Base-by-base conservation (phyloP, 2,329 filamentous ascomycete genomes). In the Penicillium sp. region DNA sequence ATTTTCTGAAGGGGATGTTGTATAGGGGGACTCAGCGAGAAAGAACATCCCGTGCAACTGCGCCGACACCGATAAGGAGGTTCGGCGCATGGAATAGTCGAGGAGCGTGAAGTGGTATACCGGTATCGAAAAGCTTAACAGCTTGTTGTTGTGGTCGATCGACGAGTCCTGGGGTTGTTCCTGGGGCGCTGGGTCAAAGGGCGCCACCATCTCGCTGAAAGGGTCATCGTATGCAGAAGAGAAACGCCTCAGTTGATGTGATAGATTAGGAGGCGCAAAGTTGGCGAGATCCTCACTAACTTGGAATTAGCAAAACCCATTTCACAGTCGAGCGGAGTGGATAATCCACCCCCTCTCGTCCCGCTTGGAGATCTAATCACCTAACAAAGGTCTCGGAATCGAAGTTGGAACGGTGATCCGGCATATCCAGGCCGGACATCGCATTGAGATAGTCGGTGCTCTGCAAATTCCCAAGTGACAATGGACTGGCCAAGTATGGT, bases 121-220 rank as follows among this genome's bases (percentile, higher is more conserved):
- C 1, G 86, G 83, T 12, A 84, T 77, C 0, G 86, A 87, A 73
- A 92, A 91, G 65, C 87, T 84, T n/a, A 92, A 80, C 25, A 91
- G 80, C 71, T 91, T 83, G 70, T 86, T 82, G 69, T 86, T 84
- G 63, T 82, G 82, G 56, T 86, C 83, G 66, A 86, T 84, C 37
- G 80, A 84, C 29, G 82, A 78, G 58, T 80, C 80, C 57, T 82
- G 79, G 39, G 77, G 73, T 59, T 77, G 76, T 47, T 83, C 79
- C 50, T 73, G 72, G 15, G 72, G 70, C 21, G 65, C 60, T 37
- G 70, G 68, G 41, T 79, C 76, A 54, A 77, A 78, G 10, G 73
- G 71, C 23, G 75, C 59, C 45, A 76, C 69, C 60, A 76, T 74
- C 23, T 84, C 84, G 16, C 74, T 73, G 61, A 85, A 83, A 0